A percentile compares a stretch with the other conserved stretches of the same genome.
Evolutionary conservation across 2,329 filamentous ascomycete genomes (phyloP).

Genomic region (Pseudogymnoascus sp.): DNA sequence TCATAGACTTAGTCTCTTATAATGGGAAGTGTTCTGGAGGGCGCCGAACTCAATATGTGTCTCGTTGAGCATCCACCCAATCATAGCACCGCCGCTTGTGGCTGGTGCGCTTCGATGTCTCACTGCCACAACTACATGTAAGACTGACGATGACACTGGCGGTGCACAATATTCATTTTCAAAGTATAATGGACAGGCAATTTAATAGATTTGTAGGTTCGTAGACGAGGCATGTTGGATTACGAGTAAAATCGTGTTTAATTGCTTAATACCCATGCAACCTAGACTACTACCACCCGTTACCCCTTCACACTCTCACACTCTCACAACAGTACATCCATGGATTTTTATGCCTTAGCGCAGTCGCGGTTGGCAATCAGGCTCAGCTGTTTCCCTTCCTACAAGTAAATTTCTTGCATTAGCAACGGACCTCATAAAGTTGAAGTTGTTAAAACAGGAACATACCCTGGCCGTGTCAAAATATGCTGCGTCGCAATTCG

Average conservation of each 20-base stretch:
- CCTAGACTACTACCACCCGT: background rate
- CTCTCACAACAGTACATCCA: background rate
- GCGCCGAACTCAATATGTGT: background rate
- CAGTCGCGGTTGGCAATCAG: background rate
- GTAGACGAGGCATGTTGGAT: background rate
- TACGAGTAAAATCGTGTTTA: background rate
- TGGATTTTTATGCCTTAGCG: background rate
- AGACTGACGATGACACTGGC: background rate
- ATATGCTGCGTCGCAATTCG: background rate
- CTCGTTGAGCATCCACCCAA: background rate
- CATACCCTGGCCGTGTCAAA: background rate
- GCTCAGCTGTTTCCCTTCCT: background rate
- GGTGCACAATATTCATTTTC: background rate
- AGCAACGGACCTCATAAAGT: background rate
- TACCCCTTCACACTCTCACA: background rate
- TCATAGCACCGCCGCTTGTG: background rate
- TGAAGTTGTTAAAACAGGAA: background rate
- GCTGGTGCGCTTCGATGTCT: background rate
- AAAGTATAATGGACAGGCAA: background rate
- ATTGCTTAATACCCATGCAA: background rate
- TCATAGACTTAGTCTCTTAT: background rate
- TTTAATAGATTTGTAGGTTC: background rate
- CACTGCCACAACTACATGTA: background rate
- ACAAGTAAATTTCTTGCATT: background rate
- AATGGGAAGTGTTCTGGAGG: background rate